Evolutionary conservation across 2,329 filamentous ascomycete species (phyloP).

Genomic region (Thielaviopsis punctulata): DNA sequence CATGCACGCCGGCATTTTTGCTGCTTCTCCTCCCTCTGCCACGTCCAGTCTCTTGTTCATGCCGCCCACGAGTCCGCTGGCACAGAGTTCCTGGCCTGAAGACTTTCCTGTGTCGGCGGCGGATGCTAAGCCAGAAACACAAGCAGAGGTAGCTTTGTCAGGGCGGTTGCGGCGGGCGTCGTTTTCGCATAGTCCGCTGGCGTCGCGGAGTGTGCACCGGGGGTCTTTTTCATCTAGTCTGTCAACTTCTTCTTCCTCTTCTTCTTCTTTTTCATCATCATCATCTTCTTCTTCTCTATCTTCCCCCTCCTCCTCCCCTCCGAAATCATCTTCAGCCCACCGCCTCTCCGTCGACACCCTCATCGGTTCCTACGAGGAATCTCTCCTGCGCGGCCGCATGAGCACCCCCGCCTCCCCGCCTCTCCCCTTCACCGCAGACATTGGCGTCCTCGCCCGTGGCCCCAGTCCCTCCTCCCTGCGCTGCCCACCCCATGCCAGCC

Average conservation of each 20-base stretch:
- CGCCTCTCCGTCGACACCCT: constrained; percentile 65
- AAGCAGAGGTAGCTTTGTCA: too few species aligned
- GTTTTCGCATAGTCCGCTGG: neutral
- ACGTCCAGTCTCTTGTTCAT: constrained; percentile 47
- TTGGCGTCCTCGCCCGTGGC: constrained; percentile 78
- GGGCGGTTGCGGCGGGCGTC: neutral
- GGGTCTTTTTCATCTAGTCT: neutral
- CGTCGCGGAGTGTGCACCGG: neutral
- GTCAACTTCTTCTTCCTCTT: constrained; percentile 37
- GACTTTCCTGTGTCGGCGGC: constrained; percentile 37
- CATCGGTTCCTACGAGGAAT: constrained; percentile 97
- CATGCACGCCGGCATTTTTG: constrained; percentile 51
- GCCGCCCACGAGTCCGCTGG: constrained; percentile 79
- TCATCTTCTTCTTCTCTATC: constrained; percentile 23
- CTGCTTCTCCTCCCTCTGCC: constrained; percentile 15
- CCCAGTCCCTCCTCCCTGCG: constrained; percentile 72
- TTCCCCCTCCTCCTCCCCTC: constrained; percentile 32
- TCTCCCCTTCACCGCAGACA: constrained; percentile 83
- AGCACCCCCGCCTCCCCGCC: constrained; percentile 89
- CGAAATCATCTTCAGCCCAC: constrained; percentile 59
- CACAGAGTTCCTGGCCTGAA: constrained; percentile 73
- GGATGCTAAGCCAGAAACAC: too few species aligned
- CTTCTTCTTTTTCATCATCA: constrained; percentile 30
- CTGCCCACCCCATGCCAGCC: constrained; percentile 76
- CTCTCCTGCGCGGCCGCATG: constrained; percentile 87